Base-by-base conservation (phyloP, 139 green algal species). In the Volvox africanus region DNA sequence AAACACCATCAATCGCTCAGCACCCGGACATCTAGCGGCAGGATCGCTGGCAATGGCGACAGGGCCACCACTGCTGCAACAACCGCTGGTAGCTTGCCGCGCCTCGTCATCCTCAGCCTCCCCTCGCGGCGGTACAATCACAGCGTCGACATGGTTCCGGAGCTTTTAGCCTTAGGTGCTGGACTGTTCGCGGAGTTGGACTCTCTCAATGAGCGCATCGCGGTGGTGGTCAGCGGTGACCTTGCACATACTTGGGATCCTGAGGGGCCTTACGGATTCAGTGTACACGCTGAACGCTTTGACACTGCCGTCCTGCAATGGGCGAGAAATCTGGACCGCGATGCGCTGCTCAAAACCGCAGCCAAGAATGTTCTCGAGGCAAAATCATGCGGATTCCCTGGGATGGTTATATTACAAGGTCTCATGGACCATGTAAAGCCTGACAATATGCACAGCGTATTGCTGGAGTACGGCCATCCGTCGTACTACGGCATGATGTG, bases 401-500 rank as follows among this genome's bases (percentile, higher is more conserved):
- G 86, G 11, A 21, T 90, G 50, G 86, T 90, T 50, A 1, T 76
- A 32, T 75, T 90, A 30, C 86, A 90, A 55, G 86, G 84, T 2
- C 30, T 89, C 36, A 81, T 89, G 35, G 84, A 89, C 37, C 0
- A 22, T 17, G 44, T 90, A 30, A 90, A 90, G 37, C 86, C 86
- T 18, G 86, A 90, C 50, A 61, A 90, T 73, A 75, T 83, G 86
- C 86, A 90, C 71, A 84, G 71, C 44, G 71, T 90, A 44, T 44
- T 90, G 86, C 73, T 90, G 28, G 44, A 82, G 32, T 82, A 79
- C 37, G 86, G 71, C 0, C 86, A 83, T 18, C 71, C 71, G 37
- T 69, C 73, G 17, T 90, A 90, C 71, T 90, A 90, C 50, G 86
- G 86, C n/a, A 84, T 83, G 71, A 83, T 90, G 86, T 79, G 50